Evolutionary conservation across 116 monocot species (phyloP).

Genomic region (Dioscorea cayenensis): DNA sequence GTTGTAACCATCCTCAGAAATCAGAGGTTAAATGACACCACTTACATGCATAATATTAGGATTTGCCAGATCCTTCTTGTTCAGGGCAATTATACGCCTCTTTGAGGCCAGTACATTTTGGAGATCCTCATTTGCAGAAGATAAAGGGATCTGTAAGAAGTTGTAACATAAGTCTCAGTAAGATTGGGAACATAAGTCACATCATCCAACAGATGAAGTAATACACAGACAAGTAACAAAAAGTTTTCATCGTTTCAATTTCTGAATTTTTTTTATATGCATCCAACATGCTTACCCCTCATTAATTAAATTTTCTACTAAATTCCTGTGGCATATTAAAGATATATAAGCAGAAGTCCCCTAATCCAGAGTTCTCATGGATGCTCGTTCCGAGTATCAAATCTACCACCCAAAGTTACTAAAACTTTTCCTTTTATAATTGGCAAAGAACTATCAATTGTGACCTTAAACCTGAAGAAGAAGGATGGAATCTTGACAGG

Average conservation of each 20-base stretch:
- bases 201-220: background rate
- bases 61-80: slow-evolving; percentile 95
- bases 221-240: background rate
- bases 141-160: slow-evolving; percentile 70
- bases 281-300: too few species aligned
- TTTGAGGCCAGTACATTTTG: slow-evolving; percentile 58
- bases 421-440: too few species aligned
- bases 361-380: too few species aligned
- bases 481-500: too few species aligned
- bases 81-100: slow-evolving; percentile 79
- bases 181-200: background rate
- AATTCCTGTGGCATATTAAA: too few species aligned
- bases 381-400: too few species aligned
- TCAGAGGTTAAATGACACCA: background rate
- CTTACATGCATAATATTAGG: slow-evolving; percentile 84
- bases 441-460: too few species aligned
- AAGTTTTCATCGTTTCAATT: background rate
- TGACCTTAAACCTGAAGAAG: too few species aligned
- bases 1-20: background rate
- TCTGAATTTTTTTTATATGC: too few species aligned
- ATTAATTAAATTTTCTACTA: too few species aligned
- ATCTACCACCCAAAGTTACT: too few species aligned
- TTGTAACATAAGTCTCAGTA: background rate
- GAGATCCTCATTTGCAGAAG: slow-evolving; percentile 84
- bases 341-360: too few species aligned